phyloP scores from a whole-genome alignment of 2,329 filamentous ascomycete genomes.

The Capronia americana region DNA sequence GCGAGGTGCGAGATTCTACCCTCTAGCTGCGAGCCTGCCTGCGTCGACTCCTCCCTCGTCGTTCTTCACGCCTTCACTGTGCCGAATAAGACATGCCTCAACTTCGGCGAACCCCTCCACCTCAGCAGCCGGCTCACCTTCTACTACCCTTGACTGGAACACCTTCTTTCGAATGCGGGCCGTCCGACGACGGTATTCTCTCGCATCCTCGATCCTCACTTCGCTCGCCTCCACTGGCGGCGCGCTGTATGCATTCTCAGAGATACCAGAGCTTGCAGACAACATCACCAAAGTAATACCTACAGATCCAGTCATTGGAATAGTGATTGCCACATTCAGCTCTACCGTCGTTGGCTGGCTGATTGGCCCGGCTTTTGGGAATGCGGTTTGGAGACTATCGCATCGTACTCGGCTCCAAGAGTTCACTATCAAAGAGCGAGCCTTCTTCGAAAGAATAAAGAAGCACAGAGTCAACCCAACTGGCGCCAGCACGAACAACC shows the following conservation, averaged over 20 bases:
- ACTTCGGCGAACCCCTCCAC: conserved; percentile 22
- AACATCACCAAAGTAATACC: conserved; percentile 38
- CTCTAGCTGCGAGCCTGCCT: conserved; percentile 24
- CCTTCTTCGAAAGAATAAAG: conserved; percentile 91
- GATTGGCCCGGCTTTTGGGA: conserved; percentile 80
- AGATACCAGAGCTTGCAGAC: conserved; percentile 37
- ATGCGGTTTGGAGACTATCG: conserved; percentile 75
- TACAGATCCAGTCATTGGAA: conserved; percentile 83
- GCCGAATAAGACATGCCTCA: conserved; percentile 33
- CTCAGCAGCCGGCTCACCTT: conserved; percentile 1
- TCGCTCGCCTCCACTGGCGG: conserved; percentile 68
- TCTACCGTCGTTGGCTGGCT: conserved; percentile 88
- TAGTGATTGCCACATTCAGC: conserved; percentile 79
- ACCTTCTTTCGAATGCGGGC: conserved; percentile 90
- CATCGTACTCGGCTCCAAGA: conserved; percentile 63
- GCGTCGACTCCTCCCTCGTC: conserved; percentile 31
- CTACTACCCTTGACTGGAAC: conserved; percentile 77
- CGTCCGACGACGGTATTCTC: conserved; percentile 80
- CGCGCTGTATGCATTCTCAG: conserved; percentile 44
- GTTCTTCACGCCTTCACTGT: conserved; percentile 37
- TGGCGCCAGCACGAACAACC: conserved; percentile 86
- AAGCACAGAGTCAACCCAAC: conserved; percentile 90
- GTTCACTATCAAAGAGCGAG: conserved; percentile 76
- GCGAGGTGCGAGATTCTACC: conserved; percentile 22
- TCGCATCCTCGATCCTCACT: conserved; percentile 74